Conservation (phyloP, 768 basidiomycete genomes). For the Steccherinum ochraceum region DNA sequence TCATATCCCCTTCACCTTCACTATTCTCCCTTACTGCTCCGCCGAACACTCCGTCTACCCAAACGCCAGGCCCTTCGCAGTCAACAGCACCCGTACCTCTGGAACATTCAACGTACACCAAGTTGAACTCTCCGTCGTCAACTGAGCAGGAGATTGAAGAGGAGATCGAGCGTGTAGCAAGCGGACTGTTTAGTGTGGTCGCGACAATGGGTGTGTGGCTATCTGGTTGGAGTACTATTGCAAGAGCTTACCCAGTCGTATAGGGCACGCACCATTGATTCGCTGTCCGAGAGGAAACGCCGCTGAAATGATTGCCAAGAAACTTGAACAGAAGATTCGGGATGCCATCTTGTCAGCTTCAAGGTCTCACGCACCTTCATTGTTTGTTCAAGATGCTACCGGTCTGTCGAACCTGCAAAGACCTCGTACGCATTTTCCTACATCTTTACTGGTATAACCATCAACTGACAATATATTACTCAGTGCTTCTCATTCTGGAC, state of each 20-base stretch:
- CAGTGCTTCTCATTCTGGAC: conserved; percentile 91
- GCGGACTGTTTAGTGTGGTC: conserved; percentile 86
- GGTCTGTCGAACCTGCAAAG: conserved; percentile 83
- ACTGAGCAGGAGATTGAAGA: conserved; percentile 87
- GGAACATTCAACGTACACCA: conserved; percentile 63
- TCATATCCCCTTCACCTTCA: conserved; percentile 87
- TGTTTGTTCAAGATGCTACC: conserved; percentile 76
- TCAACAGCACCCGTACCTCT: conserved; percentile 21
- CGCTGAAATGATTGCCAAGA: conserved; percentile 98
- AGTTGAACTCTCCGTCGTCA: conserved; percentile 88
- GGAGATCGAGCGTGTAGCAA: conserved; percentile 88
- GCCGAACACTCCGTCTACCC: conserved; percentile 29
- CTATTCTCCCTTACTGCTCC: conserved; percentile 86
- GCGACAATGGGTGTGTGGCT: conserved; percentile 68
- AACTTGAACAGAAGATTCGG: conserved; percentile 85
- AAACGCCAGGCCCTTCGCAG: conserved; percentile 27
- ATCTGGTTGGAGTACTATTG: too few relatives aligned
- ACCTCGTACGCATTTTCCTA: conserved; percentile 52
- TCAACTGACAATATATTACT: conserved; percentile 6
- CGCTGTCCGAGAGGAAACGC: conserved; percentile 94
- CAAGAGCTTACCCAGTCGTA: too few relatives aligned
- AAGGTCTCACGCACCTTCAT: conserved; percentile 51
- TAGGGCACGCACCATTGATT: conserved; percentile 91
- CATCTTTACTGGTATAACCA: not conserved
- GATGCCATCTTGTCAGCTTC: conserved; percentile 74